Percentiles rank a stretch among this genome's conserved stretches.
phyloP scores from a whole-genome alignment of 1,284 basidiomycete species.

The Boletus mariae region DNA sequence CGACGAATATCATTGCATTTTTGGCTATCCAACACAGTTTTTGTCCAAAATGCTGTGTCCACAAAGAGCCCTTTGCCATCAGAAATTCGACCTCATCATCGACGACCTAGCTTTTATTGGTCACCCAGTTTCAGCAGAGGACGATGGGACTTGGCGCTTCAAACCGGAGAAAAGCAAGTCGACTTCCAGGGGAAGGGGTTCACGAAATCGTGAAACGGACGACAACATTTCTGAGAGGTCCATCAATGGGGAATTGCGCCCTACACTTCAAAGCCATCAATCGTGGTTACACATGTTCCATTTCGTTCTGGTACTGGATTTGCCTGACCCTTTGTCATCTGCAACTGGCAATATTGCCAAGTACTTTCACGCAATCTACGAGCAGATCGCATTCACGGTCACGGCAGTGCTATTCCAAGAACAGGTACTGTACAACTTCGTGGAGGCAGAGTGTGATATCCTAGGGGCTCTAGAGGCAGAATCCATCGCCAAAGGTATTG shows the following conservation, averaged over 20 bases:
- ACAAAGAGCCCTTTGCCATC: conserved; percentile 79
- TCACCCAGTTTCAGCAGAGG: conserved; percentile 83
- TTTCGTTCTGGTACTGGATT: conserved; percentile 83
- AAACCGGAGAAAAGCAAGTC: conserved; percentile 53
- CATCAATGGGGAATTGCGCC: conserved; percentile 29
- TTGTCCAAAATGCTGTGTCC: conserved; percentile 83
- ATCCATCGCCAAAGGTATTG: conserved; percentile 55
- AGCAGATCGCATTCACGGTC: conserved; percentile 82
- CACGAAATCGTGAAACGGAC: conserved; percentile 39
- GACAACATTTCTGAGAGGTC: conserved; percentile 36
- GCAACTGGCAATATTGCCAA: conserved; percentile 69
- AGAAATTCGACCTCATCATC: conserved; percentile 90
- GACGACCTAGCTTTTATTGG: conserved; percentile 95
- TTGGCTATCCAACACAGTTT: conserved; percentile 81
- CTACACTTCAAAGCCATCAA: conserved; percentile 20
- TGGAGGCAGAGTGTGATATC: conserved; percentile 71
- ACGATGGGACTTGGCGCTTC: conserved; percentile 73
- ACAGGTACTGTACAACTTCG: conserved; percentile 80
- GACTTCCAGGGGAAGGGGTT: conserved; percentile 51
- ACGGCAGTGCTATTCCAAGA: conserved; percentile 87
- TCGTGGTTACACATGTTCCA: conserved; percentile 81
- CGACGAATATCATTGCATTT: conserved; percentile 62
- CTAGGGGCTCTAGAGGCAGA: conserved; percentile 70
- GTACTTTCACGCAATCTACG: conserved; percentile 83
- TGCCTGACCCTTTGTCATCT: conserved; percentile 84